A percentile compares a stretch with the other conserved stretches of the same genome.
Evolutionary conservation across 1,284 basidiomycete species (phyloP).

Genomic region (Heimioporus retisporus): DNA sequence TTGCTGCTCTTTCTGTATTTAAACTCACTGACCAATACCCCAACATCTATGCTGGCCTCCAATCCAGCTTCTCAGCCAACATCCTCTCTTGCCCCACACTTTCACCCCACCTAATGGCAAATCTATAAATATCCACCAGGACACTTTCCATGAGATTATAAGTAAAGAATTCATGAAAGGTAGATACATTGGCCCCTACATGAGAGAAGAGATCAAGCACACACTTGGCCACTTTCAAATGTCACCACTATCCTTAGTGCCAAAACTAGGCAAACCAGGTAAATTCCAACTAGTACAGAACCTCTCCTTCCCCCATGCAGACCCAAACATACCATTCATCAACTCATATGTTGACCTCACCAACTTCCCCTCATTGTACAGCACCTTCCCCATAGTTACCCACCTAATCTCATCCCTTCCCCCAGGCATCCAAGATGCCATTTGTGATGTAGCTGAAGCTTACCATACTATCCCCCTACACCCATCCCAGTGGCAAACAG

Average conservation of each 20-base stretch:
- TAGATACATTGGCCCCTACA: background rate
- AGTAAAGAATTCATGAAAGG: background rate
- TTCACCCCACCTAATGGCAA: conserved; percentile 1
- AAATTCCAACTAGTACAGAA: conserved; percentile 9
- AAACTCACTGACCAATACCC: background rate
- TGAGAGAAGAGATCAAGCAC: fast-evolving
- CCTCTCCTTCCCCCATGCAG: background rate
- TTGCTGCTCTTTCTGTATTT: background rate
- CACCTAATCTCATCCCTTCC: background rate
- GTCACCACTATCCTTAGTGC: background rate
- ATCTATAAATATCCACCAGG: background rate
- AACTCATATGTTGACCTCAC: background rate
- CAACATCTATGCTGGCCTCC: background rate
- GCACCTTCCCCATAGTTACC: background rate
- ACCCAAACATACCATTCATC: background rate
- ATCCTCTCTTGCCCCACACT: background rate
- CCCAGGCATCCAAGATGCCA: conserved; percentile 4
- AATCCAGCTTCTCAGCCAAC: background rate
- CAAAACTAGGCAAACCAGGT: background rate
- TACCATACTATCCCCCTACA: conserved; percentile 18
- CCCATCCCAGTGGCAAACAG: conserved; percentile 14
- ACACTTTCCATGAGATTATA: background rate
- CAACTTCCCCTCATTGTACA: background rate
- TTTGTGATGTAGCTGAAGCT: conserved; percentile 3
- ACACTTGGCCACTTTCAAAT: background rate